Evolutionary conservation across 2,329 filamentous ascomycete species (phyloP).

Genomic region (Byssochlamys sp.): DNA sequence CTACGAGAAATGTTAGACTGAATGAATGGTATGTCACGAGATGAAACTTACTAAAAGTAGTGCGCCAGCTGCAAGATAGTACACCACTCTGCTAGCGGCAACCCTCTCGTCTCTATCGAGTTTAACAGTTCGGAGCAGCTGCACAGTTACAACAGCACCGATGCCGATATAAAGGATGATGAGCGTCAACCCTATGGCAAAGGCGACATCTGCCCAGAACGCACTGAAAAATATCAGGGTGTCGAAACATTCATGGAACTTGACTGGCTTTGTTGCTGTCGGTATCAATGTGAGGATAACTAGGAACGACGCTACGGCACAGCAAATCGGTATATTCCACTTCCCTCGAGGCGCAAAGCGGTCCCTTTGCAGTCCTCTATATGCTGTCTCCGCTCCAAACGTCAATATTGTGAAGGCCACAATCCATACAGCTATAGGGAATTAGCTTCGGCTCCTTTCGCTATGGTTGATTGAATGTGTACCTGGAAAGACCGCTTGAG

Average conservation of each 20-base stretch:
- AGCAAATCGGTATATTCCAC: conserved; percentile 11
- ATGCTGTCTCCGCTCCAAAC: conserved; percentile 14
- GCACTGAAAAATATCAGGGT: conserved; percentile 10
- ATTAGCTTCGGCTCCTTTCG: conserved; percentile 3
- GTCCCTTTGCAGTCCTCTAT: conserved; percentile 8
- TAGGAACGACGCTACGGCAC: conserved; percentile 6
- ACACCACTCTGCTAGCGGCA: conserved; percentile 14
- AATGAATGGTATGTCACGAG: background rate
- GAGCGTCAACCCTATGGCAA: conserved; percentile 9
- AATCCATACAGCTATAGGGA: conserved; percentile 14
- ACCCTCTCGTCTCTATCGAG: conserved; percentile 13
- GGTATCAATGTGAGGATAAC: conserved; percentile 15
- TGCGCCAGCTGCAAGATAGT: conserved; percentile 13
- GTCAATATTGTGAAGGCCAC: conserved; percentile 14
- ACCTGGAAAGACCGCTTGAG: conserved; percentile 17
- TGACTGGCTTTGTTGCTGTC: conserved; percentile 7
- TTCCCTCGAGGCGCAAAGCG: conserved; percentile 9
- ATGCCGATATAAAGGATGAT: conserved; percentile 11
- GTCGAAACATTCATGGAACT: conserved; percentile 9
- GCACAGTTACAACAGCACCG: conserved; percentile 8
- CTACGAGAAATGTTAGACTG: conserved; percentile 3
- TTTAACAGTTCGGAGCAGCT: conserved; percentile 10
- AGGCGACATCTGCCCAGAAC: conserved; percentile 14
- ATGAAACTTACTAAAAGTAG: conserved; percentile 14
- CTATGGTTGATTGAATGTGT: background rate